A percentile compares a stretch with the other conserved stretches of the same genome.
Evolutionary conservation across 2,329 filamentous ascomycete genomes (phyloP).

Genomic region (Hirsutella thompsonii): DNA sequence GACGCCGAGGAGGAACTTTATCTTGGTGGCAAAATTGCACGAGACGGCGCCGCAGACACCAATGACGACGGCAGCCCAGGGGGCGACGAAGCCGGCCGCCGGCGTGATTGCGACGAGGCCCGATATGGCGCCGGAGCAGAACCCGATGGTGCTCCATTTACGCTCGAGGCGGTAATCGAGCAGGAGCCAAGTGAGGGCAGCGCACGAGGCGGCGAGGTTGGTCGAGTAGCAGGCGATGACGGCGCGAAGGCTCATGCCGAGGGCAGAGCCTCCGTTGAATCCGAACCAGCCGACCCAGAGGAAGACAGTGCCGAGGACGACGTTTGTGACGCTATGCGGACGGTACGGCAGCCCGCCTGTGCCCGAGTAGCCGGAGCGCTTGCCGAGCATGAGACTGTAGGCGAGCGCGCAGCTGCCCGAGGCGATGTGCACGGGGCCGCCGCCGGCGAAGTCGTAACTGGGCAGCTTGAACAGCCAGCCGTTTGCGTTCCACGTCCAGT

Average conservation of each 20-base stretch:
- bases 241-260: slow-evolving; percentile 72
- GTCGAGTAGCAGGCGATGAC: slow-evolving; percentile 85
- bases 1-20: slow-evolving; percentile 60
- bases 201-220: slow-evolving; percentile 72
- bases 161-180: slow-evolving; percentile 83
- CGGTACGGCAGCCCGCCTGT: slow-evolving; percentile 51
- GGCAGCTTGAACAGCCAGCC: slow-evolving; percentile 60
- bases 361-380: slow-evolving; percentile 48
- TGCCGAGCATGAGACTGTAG: slow-evolving; percentile 61
- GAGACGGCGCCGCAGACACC: slow-evolving; percentile 48
- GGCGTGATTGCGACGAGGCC: slow-evolving; percentile 82
- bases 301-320: slow-evolving; percentile 60
- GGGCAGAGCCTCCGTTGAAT: slow-evolving; percentile 80
- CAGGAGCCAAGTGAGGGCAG: slow-evolving; percentile 71
- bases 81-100: slow-evolving; percentile 67
- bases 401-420: slow-evolving; percentile 60
- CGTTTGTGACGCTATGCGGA: slow-evolving; percentile 62
- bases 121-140: slow-evolving; percentile 82
- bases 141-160: slow-evolving; percentile 89
- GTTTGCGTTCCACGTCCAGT: slow-evolving; percentile 66
- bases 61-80: slow-evolving; percentile 45
- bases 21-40: slow-evolving; percentile 80
- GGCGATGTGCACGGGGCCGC: slow-evolving; percentile 63
- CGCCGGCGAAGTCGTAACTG: slow-evolving; percentile 62
- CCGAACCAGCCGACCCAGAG: slow-evolving; percentile 96